Percentiles rank a stretch among this genome's conserved stretches.
phyloP scores from a whole-genome alignment of 257 asterid genomes.

The Perilla frutescens region DNA sequence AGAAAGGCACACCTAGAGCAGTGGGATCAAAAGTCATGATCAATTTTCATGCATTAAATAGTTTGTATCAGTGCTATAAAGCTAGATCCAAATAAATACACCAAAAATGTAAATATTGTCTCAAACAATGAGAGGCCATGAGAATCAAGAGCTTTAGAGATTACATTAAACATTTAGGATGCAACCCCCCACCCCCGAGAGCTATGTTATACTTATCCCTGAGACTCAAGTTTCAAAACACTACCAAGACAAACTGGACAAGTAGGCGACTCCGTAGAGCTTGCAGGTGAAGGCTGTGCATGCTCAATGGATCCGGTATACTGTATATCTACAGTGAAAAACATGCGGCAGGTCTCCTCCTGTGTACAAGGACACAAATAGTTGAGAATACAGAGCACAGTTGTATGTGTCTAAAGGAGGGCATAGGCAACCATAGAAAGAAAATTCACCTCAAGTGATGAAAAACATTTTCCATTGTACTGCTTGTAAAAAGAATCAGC shows the following conservation, averaged over 20 bases:
- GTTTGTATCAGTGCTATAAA: constrained; percentile 7
- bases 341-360: constrained; percentile 79
- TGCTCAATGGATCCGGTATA: constrained; percentile 93
- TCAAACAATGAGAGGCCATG: constrained; percentile 3
- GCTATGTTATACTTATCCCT: neutral
- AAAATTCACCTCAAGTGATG: constrained; percentile 80
- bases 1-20: constrained; percentile 22
- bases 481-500: constrained; percentile 82
- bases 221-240: constrained; percentile 21
- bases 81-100: constrained; percentile 15
- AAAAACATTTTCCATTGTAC: constrained; percentile 70
- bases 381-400: constrained; percentile 26
- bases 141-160: constrained; percentile 22
- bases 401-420: neutral
- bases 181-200: too few relatives aligned
- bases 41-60: constrained; percentile 18
- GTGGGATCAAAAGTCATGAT: neutral
- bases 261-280: constrained; percentile 79
- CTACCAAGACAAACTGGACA: constrained; percentile 99
- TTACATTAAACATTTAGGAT: neutral
- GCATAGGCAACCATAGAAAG: constrained; percentile 16
- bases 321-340: constrained; percentile 76
- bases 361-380: constrained; percentile 40
- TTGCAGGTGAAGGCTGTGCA: constrained; percentile 66
- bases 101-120: neutral